Percentiles rank a stretch among this genome's conserved stretches.
Evolutionary conservation across 2,329 filamentous ascomycete genomes (phyloP).

Genomic region (Penicillium sp.): DNA sequence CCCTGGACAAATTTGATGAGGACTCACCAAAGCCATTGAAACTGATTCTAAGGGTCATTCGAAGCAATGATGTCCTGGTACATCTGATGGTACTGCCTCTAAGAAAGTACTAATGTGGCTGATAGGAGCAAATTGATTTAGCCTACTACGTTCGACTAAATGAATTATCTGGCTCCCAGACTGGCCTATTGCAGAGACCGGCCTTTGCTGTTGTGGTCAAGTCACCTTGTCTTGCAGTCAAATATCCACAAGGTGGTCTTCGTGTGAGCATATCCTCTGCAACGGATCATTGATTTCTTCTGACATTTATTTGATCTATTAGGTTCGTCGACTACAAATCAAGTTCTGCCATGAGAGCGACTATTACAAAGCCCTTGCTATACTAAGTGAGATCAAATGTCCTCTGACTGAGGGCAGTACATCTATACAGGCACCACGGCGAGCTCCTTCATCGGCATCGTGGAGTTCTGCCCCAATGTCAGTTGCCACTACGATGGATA

Average conservation of each 20-base stretch:
- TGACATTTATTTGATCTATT: background rate
- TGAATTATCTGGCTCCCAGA: constrained; percentile 15
- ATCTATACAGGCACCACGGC: constrained; percentile 16
- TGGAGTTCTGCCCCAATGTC: constrained; percentile 15
- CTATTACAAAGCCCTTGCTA: constrained; percentile 38
- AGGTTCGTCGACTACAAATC: constrained; percentile 44
- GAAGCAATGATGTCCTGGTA: constrained; percentile 37
- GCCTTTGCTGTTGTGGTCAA: constrained; percentile 41
- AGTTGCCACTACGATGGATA: constrained; percentile 4
- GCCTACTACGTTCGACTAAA: constrained; percentile 27
- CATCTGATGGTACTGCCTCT: background rate
- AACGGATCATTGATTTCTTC: background rate
- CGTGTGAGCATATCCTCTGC: constrained; percentile 21
- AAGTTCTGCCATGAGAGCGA: constrained; percentile 39
- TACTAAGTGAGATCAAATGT: constrained; percentile 40
- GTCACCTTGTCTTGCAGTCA: constrained; percentile 43
- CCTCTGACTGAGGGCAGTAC: constrained; percentile 39
- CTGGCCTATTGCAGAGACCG: constrained; percentile 21
- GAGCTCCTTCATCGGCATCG: constrained; percentile 26
- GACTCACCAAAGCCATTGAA: constrained; percentile 5
- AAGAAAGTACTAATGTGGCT: background rate
- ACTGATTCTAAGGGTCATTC: constrained; percentile 33
- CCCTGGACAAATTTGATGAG: constrained; percentile 31
- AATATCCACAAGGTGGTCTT: constrained; percentile 34
- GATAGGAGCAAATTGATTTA: constrained; percentile 41